Conservation (phyloP, 2,329 filamentous ascomycete genomes). For the Fusarium clavum region DNA sequence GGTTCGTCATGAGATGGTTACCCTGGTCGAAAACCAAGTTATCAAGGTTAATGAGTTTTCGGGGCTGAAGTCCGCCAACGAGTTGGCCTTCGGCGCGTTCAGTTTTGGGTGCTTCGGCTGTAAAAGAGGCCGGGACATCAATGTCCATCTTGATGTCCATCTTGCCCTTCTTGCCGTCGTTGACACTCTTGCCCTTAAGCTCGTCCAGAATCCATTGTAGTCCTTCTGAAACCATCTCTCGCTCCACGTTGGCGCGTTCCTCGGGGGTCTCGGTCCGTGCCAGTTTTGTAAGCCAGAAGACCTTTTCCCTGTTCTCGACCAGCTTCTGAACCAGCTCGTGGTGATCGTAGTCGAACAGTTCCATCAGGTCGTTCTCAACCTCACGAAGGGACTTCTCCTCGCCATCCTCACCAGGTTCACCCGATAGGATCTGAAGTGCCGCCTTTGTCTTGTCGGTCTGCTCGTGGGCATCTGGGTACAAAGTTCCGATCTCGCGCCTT, state of each 20-base stretch:
- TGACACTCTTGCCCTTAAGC: conserved; percentile 77
- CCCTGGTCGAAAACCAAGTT: conserved; percentile 98
- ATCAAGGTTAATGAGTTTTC: conserved; percentile 90
- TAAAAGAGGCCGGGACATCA: conserved; percentile 74
- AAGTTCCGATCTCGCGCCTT: conserved; percentile 87
- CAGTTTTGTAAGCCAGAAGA: conserved; percentile 94
- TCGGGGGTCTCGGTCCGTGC: conserved; percentile 84
- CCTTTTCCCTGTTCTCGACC: conserved; percentile 90
- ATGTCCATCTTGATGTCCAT: conserved; percentile 97
- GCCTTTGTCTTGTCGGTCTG: conserved; percentile 93
- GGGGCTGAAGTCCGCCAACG: conserved; percentile 85
- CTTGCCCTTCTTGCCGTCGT: conserved; percentile 70
- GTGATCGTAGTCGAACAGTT: conserved; percentile 96
- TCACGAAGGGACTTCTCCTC: conserved; percentile 89
- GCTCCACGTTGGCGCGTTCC: conserved; percentile 81
- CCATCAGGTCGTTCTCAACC: conserved; percentile 98
- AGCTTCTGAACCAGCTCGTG: conserved; percentile 92
- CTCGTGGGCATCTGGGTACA: conserved; percentile 91
- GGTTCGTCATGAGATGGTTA: conserved; percentile 99
- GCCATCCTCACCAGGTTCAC: conserved; percentile 77
- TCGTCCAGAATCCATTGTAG: conserved; percentile 89
- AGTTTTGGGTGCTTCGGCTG: conserved; percentile 59
- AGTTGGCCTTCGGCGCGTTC: conserved; percentile 75
- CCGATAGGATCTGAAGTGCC: conserved; percentile 84
- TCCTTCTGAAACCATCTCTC: conserved; percentile 91